These are phyloP conservation scores for Fusarium dlaminii DNA, from an alignment of 2,329 filamentous ascomycete genomes.

Conservation along the genomic window DNA sequence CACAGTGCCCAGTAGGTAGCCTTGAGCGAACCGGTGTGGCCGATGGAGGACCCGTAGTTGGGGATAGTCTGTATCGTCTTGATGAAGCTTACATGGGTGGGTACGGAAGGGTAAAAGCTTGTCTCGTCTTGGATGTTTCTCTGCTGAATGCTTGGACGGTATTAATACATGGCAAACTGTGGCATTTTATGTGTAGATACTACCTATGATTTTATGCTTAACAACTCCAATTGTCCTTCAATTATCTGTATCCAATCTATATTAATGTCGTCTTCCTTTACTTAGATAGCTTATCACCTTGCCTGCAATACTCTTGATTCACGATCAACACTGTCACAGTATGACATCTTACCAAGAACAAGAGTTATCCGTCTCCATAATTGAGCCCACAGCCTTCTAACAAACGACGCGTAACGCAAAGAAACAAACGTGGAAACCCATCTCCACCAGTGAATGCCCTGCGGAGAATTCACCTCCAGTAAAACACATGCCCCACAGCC, in stretches of 20 bases:
- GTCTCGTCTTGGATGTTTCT: slow-evolving; percentile 17
- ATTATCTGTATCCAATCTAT: too few species aligned
- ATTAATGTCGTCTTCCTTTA: neutral
- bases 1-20: neutral
- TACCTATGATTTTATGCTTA: neutral
- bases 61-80: slow-evolving; percentile 9
- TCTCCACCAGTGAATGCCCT: neutral
- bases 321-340: neutral
- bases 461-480: slow-evolving; percentile 1
- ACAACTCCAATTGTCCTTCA: neutral
- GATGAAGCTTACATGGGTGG: slow-evolving; percentile 6
- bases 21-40: slow-evolving; percentile 3
- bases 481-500: slow-evolving; percentile 9
- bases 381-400: slow-evolving; percentile 12
- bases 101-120: slow-evolving; percentile 9
- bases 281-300: too few species aligned
- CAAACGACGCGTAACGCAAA: slow-evolving; percentile 22
- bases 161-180: neutral
- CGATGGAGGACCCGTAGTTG: slow-evolving; percentile 1
- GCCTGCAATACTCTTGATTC: neutral
- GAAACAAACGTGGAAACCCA: neutral
- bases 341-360: neutral
- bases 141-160: slow-evolving; percentile 2
- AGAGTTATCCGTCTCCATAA: slow-evolving; percentile 10
- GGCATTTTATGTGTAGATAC: neutral